phyloP scores from a whole-genome alignment of 371 early-diverging fungal genomes.

The Mucor plumbeus region DNA sequence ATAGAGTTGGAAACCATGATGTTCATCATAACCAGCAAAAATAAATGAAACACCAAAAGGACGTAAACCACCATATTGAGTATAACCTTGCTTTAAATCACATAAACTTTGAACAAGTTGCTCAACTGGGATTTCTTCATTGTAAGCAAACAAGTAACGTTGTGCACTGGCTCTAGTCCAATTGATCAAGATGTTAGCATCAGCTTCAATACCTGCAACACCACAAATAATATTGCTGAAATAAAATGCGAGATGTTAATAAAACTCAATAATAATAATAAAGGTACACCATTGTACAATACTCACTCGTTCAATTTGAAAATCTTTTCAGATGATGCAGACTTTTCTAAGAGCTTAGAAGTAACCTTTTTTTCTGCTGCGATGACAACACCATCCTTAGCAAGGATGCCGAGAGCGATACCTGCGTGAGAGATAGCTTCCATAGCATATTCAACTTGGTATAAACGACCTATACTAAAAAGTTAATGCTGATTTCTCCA shows the following conservation, averaged over 20 bases:
- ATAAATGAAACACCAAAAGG: slow-evolving; percentile 99
- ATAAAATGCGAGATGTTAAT: too few species aligned
- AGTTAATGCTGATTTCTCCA: neutral
- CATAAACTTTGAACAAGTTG: slow-evolving; percentile 95
- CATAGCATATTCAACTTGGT: slow-evolving; percentile 99
- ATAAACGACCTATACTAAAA: slow-evolving; percentile 84
- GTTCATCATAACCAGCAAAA: slow-evolving; percentile 94
- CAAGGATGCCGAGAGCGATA: slow-evolving; percentile 93
- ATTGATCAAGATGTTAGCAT: slow-evolving; percentile 96
- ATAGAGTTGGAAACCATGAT: slow-evolving; percentile 94
- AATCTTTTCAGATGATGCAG: slow-evolving; percentile 92
- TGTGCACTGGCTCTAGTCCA: slow-evolving; percentile 91
- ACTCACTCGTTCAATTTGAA: slow-evolving; percentile 92
- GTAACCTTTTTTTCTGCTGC: slow-evolving; percentile 97
- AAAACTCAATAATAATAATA: too few species aligned
- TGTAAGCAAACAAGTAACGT: slow-evolving; percentile 86
- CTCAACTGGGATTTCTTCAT: slow-evolving; percentile 91
- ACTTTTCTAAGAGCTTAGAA: slow-evolving; percentile 90
- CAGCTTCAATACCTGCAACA: slow-evolving; percentile 98
- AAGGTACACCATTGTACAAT: neutral
- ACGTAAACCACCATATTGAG: slow-evolving; percentile 98
- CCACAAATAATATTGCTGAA: slow-evolving; percentile 88
- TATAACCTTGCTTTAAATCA: slow-evolving; percentile 98
- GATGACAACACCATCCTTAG: slow-evolving; percentile 95
- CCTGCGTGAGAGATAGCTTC: slow-evolving; percentile 99